Evolutionary conservation across 78 protist genomes (phyloP).

Genomic region (Dictyostelium citrinum): DNA sequence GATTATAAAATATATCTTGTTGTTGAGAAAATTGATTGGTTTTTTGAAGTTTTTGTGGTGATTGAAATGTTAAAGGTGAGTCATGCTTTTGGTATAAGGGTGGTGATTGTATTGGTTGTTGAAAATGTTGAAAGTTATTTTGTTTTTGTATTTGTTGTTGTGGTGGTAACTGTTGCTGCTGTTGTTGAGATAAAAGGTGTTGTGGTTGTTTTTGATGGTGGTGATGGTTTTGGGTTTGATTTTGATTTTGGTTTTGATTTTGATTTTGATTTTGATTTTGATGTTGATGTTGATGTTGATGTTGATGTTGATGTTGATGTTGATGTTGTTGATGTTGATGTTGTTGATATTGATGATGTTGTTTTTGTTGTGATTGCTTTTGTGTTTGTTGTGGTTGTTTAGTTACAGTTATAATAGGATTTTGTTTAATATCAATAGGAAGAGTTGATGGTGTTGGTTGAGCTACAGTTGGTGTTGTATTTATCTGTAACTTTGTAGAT

Average conservation of each 20-base stretch:
- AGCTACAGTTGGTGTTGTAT: not conserved
- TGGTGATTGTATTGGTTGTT: not conserved
- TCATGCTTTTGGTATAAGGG: slow-evolving; percentile 6
- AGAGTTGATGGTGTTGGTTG: not conserved
- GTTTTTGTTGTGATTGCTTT: not conserved
- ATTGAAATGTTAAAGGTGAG: not conserved
- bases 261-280: not conserved
- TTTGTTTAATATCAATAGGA: not conserved
- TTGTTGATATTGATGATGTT: too few species aligned
- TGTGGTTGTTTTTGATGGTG: not conserved
- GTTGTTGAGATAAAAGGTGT: not conserved
- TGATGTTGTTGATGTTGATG: too few species aligned
- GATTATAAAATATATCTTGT: not conserved
- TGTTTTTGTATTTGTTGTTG: not conserved
- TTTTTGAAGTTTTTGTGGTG: not conserved
- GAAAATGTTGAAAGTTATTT: not conserved
- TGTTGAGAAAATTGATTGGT: not conserved
- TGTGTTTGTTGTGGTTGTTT: not conserved
- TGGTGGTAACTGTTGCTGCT: not conserved
- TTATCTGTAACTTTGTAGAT: not conserved
- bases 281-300: not conserved
- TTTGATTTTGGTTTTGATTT: not conserved
- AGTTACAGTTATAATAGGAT: not conserved
- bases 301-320: too few species aligned
- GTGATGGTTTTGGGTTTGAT: not conserved